Evolutionary conservation across 805 yeast genomes (phyloP).

Genomic region (Zygotorulaspora florentina): DNA sequence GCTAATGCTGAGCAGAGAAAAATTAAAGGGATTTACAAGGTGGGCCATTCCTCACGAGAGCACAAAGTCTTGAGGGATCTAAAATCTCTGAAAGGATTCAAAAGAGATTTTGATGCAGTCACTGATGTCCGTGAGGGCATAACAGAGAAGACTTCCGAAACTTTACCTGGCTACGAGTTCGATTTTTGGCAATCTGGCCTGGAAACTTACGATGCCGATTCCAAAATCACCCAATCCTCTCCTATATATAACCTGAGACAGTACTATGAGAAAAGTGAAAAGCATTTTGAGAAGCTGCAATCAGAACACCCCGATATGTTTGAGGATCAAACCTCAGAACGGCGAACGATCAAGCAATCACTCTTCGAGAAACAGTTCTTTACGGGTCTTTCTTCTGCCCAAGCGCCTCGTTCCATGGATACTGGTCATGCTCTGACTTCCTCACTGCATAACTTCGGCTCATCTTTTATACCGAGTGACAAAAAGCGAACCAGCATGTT

Average conservation of each 20-base stretch:
- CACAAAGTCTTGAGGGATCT: constrained; percentile 44
- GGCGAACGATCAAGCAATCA: constrained; percentile 12
- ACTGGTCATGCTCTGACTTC: constrained; percentile 35
- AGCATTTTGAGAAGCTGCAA: constrained; percentile 31
- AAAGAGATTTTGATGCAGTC: constrained; percentile 45
- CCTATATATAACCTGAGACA: constrained; percentile 53
- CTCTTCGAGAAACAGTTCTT: constrained; percentile 44
- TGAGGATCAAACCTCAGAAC: constrained; percentile 2
- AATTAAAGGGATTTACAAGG: constrained; percentile 8
- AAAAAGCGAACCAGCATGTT: constrained; percentile 12
- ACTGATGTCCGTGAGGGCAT: constrained; percentile 43
- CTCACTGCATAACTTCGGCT: constrained; percentile 40
- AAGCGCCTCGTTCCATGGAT: constrained; percentile 18
- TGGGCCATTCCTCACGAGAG: constrained; percentile 45
- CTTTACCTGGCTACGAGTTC: constrained; percentile 42
- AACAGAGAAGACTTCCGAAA: constrained; percentile 33
- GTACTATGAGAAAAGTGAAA: constrained; percentile 52
- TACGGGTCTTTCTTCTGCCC: constrained; percentile 33
- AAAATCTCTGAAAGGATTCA: constrained; percentile 49
- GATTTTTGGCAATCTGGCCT: constrained; percentile 42
- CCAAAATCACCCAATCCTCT: constrained; percentile 40
- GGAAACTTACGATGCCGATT: constrained; percentile 39
- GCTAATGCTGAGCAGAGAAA: neutral
- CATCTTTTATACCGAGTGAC: constrained; percentile 25
- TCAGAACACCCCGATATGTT: neutral